A percentile compares a stretch with the other conserved stretches of the same genome.
Conservation (phyloP, 768 basidiomycete species). For the Podaxis carcinomalis region DNA sequence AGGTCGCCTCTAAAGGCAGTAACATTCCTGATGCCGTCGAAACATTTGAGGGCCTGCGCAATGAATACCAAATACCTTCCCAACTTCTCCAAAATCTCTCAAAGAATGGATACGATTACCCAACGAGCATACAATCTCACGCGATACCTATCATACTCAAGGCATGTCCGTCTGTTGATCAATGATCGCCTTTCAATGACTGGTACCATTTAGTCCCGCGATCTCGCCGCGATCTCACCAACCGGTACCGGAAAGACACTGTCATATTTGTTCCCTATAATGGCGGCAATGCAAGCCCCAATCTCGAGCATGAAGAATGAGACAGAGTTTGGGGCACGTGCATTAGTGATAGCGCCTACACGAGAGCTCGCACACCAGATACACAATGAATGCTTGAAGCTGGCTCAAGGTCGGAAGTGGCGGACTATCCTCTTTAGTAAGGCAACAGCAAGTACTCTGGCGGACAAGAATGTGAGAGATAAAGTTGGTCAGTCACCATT, state of each 20-base stretch:
- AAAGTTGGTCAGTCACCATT: conserved; percentile 63
- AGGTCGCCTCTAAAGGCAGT: conserved; percentile 47
- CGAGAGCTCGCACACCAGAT: conserved; percentile 97
- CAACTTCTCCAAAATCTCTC: conserved; percentile 63
- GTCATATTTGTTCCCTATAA: conserved; percentile 82
- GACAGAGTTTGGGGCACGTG: conserved; percentile 51
- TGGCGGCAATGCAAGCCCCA: conserved; percentile 53
- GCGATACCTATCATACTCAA: conserved; percentile 78
- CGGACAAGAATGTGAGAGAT: conserved; percentile 65
- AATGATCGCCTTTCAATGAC: conserved; percentile 2
- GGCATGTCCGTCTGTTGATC: conserved; percentile 33
- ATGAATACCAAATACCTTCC: conserved; percentile 53
- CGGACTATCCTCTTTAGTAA: conserved; percentile 80
- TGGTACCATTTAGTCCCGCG: conserved; percentile 50
- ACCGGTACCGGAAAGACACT: conserved; percentile 98
- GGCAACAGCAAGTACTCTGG: conserved; percentile 79
- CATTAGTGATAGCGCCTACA: conserved; percentile 85
- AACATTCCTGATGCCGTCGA: conserved; percentile 58
- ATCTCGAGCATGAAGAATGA: conserved; percentile 33
- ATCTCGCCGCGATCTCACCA: conserved; percentile 92
- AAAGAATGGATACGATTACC: conserved; percentile 54
- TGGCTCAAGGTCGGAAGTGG: conserved; percentile 82
- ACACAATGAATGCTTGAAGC: conserved; percentile 81
- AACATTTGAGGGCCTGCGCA: conserved; percentile 54
- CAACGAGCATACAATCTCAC: conserved; percentile 80